These are phyloP conservation scores for Gliomastix tumulicola DNA, from an alignment of 2,329 filamentous ascomycete species.

Conservation along the genomic window DNA sequence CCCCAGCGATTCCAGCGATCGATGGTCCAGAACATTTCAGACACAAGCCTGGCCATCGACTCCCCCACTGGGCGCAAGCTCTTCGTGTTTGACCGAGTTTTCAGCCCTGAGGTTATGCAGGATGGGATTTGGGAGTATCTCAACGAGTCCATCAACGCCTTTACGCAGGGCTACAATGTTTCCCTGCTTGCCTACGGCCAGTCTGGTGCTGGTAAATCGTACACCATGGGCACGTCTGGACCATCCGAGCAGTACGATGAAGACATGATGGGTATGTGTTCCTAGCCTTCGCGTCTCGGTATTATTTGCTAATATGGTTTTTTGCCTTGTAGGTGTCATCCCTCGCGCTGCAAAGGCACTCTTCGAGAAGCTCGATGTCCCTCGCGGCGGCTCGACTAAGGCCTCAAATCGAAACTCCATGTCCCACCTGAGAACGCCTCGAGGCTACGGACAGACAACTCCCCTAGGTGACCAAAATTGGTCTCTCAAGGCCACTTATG, in stretches of 20 bases:
- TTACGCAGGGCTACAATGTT: constrained; percentile 96
- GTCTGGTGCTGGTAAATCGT: constrained; percentile 95
- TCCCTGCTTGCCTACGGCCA: constrained; percentile 95
- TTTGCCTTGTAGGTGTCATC: constrained; percentile 66
- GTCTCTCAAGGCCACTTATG: constrained; percentile 90
- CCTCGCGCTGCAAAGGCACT: constrained; percentile 80
- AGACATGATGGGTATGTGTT: constrained; percentile 67
- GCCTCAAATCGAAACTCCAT: constrained; percentile 55
- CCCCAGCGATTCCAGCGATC: constrained; percentile 91
- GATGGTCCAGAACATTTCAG: constrained; percentile 82
- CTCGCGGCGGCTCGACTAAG: constrained; percentile 38
- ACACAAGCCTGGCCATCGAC: constrained; percentile 82
- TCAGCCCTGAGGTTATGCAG: constrained; percentile 74
- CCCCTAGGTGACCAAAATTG: constrained; percentile 67
- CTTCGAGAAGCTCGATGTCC: constrained; percentile 76
- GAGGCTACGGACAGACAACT: constrained; percentile 50
- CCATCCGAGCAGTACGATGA: constrained; percentile 67
- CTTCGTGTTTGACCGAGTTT: constrained; percentile 95
- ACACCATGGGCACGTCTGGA: constrained; percentile 96
- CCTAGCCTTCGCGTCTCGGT: neutral
- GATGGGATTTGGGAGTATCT: constrained; percentile 94
- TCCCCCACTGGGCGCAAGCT: constrained; percentile 88
- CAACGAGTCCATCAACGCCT: constrained; percentile 80
- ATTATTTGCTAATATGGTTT: constrained; percentile 6
- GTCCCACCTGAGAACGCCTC: constrained; percentile 73